A percentile compares a stretch with the other conserved stretches of the same genome.
Conservation (phyloP, 331 rosid genomes). For the Dryas integrifolia region DNA sequence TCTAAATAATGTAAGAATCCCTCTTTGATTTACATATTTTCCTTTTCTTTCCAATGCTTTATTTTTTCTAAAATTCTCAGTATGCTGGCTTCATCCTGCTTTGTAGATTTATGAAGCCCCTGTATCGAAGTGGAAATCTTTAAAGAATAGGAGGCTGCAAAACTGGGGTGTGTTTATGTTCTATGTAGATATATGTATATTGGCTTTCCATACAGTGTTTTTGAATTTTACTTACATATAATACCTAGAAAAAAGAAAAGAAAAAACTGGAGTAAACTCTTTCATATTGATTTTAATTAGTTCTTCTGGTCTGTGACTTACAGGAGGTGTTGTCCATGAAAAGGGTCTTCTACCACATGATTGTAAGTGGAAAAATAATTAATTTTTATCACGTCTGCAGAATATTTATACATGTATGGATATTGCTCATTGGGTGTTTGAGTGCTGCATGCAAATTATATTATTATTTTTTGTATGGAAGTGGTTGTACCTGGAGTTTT, state of each 20-base stretch:
- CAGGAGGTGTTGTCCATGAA: constrained; percentile 93
- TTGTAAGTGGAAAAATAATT: constrained; percentile 48
- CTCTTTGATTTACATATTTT: neutral
- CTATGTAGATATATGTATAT: neutral
- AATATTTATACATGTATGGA: neutral
- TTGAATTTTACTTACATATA: neutral
- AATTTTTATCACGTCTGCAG: neutral
- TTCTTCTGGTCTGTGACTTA: constrained; percentile 22
- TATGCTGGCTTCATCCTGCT: constrained; percentile 8
- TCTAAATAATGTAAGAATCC: constrained; percentile 49
- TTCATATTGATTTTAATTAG: constrained; percentile 26
- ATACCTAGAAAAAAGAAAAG: neutral
- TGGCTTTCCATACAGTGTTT: neutral
- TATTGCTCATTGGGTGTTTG: neutral
- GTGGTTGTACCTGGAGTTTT: too few species aligned
- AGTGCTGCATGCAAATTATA: neutral
- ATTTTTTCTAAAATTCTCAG: neutral
- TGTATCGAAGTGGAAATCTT: constrained; percentile 68
- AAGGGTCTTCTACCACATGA: constrained; percentile 86
- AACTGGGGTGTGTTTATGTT: constrained; percentile 69
- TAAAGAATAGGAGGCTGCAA: constrained; percentile 87
- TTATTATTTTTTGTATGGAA: neutral
- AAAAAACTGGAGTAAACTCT: constrained; percentile 1
- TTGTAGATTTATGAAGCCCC: constrained; percentile 71
- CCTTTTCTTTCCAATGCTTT: neutral